These are phyloP conservation scores for Sporothrix pseudoabietina DNA, from an alignment of 2,329 filamentous ascomycete genomes.

Conservation along the genomic window DNA sequence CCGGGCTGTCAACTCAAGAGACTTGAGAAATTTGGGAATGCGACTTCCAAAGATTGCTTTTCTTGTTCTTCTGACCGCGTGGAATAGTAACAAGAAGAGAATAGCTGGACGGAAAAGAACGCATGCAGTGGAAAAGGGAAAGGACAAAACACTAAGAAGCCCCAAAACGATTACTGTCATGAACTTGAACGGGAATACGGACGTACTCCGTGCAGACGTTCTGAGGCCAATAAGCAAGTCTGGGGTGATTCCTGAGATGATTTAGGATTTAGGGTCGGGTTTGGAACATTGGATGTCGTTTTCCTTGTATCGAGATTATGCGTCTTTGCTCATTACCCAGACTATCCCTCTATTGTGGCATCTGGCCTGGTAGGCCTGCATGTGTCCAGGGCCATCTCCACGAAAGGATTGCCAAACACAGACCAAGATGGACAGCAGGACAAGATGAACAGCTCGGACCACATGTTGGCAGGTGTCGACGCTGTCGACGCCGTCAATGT, in stretches of 20 bases:
- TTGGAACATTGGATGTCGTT: neutral
- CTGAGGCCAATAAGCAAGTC: neutral
- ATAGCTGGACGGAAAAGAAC: neutral
- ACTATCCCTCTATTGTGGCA: neutral
- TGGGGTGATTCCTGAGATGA: neutral
- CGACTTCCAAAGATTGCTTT: neutral
- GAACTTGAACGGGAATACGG: neutral
- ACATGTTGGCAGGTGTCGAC: neutral
- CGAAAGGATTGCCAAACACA: conserved; percentile 20
- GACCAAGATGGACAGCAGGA: neutral
- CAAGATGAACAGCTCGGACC: conserved; percentile 4
- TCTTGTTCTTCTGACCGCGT: neutral
- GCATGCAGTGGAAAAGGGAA: neutral
- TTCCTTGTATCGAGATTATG: conserved; percentile 6
- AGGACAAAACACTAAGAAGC: neutral
- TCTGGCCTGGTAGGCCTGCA: too few relatives aligned
- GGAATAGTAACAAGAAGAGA: neutral
- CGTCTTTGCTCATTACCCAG: neutral
- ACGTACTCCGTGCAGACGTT: neutral
- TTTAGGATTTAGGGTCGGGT: neutral
- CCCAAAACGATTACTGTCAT: neutral
- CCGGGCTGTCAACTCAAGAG: neutral
- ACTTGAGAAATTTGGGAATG: neutral
- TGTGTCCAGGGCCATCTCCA: neutral
- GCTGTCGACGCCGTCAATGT: neutral